Percentiles rank a stretch among this genome's conserved stretches.
These are phyloP conservation scores for Chaetomiaceae sp. DNA, from an alignment of 2,329 filamentous ascomycete genomes.

Conservation along the genomic window DNA sequence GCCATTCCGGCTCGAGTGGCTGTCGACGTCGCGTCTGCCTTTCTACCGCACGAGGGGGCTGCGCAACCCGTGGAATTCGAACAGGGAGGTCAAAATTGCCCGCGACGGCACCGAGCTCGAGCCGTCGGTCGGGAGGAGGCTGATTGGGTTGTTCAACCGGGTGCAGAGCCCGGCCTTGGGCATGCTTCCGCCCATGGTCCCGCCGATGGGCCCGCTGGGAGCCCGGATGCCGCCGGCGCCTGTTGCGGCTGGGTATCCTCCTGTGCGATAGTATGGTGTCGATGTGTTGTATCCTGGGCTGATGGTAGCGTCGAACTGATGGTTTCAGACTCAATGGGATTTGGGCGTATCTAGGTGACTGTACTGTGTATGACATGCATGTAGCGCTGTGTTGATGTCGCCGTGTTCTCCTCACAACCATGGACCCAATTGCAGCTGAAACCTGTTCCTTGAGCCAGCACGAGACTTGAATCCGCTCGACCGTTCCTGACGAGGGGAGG, in stretches of 20 bases:
- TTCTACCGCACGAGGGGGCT: conserved; percentile 86
- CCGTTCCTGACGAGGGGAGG: no score
- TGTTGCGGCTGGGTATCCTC: conserved; percentile 1
- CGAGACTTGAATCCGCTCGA: no score
- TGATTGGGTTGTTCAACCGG: conserved; percentile 75
- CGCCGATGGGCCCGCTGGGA: not conserved
- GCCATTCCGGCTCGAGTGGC: conserved; percentile 86
- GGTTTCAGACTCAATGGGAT: no score
- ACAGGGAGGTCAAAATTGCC: conserved; percentile 93
- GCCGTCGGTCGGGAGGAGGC: conserved; percentile 68
- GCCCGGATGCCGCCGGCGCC: conserved; percentile 2
- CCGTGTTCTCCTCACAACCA: no score
- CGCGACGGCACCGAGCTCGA: conserved; percentile 92
- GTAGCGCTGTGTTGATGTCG: no score
- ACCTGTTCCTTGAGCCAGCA: no score
- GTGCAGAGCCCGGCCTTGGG: conserved; percentile 37
- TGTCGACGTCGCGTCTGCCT: conserved; percentile 75
- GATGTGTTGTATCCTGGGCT: not conserved
- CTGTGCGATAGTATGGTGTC: conserved; percentile 3
- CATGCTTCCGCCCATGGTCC: conserved; percentile 8
- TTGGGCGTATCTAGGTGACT: no score
- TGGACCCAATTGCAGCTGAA: no score
- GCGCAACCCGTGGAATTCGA: conserved; percentile 91
- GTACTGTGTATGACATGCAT: no score
- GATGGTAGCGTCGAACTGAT: no score